Base-by-base conservation (phyloP, 345 rosid genomes). In the Atalantia buxifolia region DNA sequence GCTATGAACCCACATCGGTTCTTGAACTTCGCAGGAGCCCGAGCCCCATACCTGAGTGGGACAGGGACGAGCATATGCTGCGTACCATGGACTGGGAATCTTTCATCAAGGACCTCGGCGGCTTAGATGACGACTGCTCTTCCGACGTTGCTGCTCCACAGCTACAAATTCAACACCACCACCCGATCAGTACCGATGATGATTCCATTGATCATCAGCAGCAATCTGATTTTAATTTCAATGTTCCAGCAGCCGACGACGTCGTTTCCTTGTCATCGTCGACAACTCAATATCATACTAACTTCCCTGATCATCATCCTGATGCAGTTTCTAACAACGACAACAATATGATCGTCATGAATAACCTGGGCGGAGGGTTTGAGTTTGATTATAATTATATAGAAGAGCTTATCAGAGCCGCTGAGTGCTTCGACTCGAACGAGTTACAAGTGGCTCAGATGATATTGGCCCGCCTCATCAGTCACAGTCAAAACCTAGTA, bases 11-110 rank as follows among this genome's bases (percentile, higher is more conserved):
- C 72, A 94, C 93, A 59, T 91, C 97, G 0, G 98, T 92, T 76
- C 97, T 92, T 22, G 97, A 91, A 50, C 83, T 88, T 65, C 87
- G 88, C 68, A 83, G 92, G 33, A 92, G 91, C 66, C 87, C 86
- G 0, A 86, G 91, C 50, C 90, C 92, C 0, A 78, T 48, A 3
- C 27, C 83, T 2, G 85, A 85, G 70, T 87, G 84, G 89, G 96
- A 87, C 53, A 45, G 50, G 50, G 50, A 45, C 5, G 97, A 93
- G 48, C 91, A 90, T 69, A 88, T 86, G 22, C 83, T 91, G 59
- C 96, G 92, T 48, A 77, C 30, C 70, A 85, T 93, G 87, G 98
- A 94, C 70, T 96, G 97, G 98, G 99, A 96, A 63, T 89, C 95
- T 7, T 85, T 96, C 80, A 91, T 96, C 94, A 86, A 82, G 64